phyloP scores from a whole-genome alignment of 1,284 basidiomycete species.

The Pyrrhoderma noxium region DNA sequence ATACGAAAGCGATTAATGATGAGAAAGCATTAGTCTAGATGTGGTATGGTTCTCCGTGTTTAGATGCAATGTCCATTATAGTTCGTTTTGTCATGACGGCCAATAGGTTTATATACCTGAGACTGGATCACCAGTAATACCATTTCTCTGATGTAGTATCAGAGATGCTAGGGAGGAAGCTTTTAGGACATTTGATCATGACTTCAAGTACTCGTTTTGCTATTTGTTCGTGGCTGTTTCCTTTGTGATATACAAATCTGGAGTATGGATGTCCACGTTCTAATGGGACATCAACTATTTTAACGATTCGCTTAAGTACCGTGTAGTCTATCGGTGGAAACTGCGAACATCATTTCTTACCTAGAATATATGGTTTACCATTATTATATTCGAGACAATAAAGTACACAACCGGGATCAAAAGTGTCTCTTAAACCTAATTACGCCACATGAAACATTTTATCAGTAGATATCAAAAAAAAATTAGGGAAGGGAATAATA shows the following conservation, averaged over 20 bases:
- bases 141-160: neutral
- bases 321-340: no score
- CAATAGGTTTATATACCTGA: no score
- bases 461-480: neutral
- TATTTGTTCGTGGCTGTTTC: slow-evolving; percentile 2
- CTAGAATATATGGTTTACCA: slow-evolving; percentile 1
- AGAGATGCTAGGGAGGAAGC: slow-evolving; percentile 4
- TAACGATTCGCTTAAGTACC: neutral
- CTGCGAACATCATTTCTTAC: neutral
- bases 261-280: neutral
- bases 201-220: neutral
- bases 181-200: slow-evolving; percentile 2
- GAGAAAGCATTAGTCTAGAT: no score
- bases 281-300: slow-evolving; percentile 2
- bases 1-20: no score
- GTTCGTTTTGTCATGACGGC: no score
- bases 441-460: neutral
- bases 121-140: no score
- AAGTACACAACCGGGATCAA: slow-evolving; percentile 1
- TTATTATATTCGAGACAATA: slow-evolving; percentile 1
- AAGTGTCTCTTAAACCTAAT: neutral
- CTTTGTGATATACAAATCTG: slow-evolving; percentile 2
- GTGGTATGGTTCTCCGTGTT: no score
- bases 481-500: neutral
- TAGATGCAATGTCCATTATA: no score